Evolutionary conservation across 2,329 filamentous ascomycete species (phyloP).

Genomic region (Clonostachys solani): DNA sequence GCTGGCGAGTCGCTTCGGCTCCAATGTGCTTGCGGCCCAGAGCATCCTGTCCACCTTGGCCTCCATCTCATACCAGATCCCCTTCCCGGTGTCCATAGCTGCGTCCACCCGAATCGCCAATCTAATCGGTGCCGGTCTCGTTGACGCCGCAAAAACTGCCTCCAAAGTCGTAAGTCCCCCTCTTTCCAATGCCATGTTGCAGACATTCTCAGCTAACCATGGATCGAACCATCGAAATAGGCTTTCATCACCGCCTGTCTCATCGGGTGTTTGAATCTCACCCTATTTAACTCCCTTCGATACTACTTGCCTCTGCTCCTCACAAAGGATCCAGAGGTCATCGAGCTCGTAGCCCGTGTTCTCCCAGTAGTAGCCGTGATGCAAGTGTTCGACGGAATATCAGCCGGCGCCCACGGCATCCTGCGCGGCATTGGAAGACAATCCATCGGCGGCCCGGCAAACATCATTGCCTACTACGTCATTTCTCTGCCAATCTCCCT

Average conservation of each 20-base stretch:
- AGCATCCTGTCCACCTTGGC: slow-evolving; percentile 77
- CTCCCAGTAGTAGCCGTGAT: slow-evolving; percentile 83
- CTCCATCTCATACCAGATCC: slow-evolving; percentile 82
- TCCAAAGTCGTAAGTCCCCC: slow-evolving; percentile 63
- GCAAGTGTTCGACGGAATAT: slow-evolving; percentile 82
- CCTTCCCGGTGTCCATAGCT: slow-evolving; percentile 87
- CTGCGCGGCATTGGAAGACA: slow-evolving; percentile 85
- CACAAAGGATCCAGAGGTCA: slow-evolving; percentile 68
- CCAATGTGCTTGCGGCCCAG: slow-evolving; percentile 80
- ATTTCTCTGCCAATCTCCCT: slow-evolving; percentile 84
- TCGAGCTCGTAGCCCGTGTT: slow-evolving; percentile 61
- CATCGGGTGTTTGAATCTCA: slow-evolving; percentile 77
- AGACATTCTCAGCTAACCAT: not conserved
- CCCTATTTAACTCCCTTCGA: slow-evolving; percentile 63
- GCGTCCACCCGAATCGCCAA: slow-evolving; percentile 87
- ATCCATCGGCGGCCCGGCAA: slow-evolving; percentile 84
- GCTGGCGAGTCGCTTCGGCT: slow-evolving; percentile 74
- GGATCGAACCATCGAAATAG: not conserved
- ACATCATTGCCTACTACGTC: slow-evolving; percentile 80
- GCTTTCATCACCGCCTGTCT: slow-evolving; percentile 50
- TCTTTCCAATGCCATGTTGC: slow-evolving; percentile 1
- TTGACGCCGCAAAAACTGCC: slow-evolving; percentile 73
- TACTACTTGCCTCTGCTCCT: slow-evolving; percentile 74
- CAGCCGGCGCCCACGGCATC: slow-evolving; percentile 77
- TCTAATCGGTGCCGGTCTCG: slow-evolving; percentile 80